Conservation (phyloP, 306 rosid species). For the Dicorynia guianensis region DNA sequence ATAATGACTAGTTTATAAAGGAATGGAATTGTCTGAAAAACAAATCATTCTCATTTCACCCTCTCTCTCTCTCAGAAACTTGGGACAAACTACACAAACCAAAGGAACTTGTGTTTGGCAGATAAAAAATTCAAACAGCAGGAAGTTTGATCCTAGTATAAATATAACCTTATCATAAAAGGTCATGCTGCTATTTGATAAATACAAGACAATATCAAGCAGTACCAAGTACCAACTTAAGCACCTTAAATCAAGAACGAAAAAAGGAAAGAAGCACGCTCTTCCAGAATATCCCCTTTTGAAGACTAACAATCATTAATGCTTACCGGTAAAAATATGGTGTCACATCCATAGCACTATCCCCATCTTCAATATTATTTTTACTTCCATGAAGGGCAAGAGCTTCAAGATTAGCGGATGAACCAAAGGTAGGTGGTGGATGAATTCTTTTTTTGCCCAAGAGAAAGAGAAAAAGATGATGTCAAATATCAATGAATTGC, state of each 20-base stretch:
- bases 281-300: conserved; percentile 20
- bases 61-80: neutral
- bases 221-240: conserved; percentile 14
- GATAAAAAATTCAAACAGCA: conserved; percentile 16
- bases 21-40: conserved; percentile 23
- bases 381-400: conserved; percentile 64
- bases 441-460: conserved; percentile 60
- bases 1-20: conserved; percentile 27
- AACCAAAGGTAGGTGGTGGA: conserved; percentile 98
- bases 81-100: neutral
- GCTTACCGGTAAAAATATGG: conserved; percentile 64
- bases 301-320: conserved; percentile 31
- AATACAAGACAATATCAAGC: conserved; percentile 23
- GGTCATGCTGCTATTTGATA: conserved; percentile 22
- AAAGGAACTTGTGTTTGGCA: conserved; percentile 25
- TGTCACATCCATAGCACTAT: conserved; percentile 61
- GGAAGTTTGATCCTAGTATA: conserved; percentile 12
- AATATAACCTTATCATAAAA: conserved; percentile 25
- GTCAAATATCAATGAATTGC: conserved; percentile 37
- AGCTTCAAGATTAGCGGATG: conserved; percentile 83
- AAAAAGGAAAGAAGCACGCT: conserved; percentile 12
- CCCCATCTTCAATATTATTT: conserved; percentile 67
- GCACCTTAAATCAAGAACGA: neutral
- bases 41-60: neutral
- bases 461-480: conserved; percentile 40